Conservation (phyloP, 768 basidiomycete species). For the Trametes cingulata region DNA sequence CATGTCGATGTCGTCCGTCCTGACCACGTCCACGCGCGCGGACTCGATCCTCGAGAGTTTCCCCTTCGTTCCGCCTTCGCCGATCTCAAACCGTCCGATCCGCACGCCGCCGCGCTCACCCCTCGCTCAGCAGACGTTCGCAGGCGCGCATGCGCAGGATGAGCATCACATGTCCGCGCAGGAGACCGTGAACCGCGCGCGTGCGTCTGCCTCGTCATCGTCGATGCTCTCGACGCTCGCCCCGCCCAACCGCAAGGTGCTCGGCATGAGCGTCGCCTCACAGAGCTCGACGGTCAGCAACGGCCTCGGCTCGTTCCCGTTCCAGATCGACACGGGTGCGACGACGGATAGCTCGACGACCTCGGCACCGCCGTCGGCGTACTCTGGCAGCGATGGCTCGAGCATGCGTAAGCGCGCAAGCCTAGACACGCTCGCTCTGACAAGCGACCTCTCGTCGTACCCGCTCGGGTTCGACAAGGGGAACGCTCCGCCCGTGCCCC, state of each 20-base stretch:
- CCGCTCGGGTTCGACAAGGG: constrained; percentile 68
- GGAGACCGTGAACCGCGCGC: constrained; percentile 16
- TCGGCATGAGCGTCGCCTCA: constrained; percentile 78
- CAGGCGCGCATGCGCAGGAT: constrained; percentile 22
- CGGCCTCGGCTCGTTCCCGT: constrained; percentile 83
- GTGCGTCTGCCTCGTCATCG: constrained; percentile 16
- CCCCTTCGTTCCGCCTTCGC: constrained; percentile 88
- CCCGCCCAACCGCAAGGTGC: constrained; percentile 59
- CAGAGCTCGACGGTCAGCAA: constrained; percentile 76
- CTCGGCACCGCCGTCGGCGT: constrained; percentile 34
- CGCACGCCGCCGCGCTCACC: constrained; percentile 78
- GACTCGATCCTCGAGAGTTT: constrained; percentile 87
- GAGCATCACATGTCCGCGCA: constrained; percentile 7
- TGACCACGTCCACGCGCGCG: constrained; percentile 68
- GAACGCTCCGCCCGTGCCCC: constrained; percentile 20
- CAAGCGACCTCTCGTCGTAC: constrained; percentile 81
- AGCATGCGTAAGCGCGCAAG: constrained; percentile 70
- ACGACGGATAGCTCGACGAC: constrained; percentile 36
- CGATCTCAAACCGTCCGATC: constrained; percentile 79
- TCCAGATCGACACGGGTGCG: constrained; percentile 74
- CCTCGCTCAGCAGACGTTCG: constrained; percentile 56
- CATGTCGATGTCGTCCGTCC: constrained; percentile 64
- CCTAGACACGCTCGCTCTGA: constrained; percentile 81
- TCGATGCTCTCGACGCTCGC: constrained; percentile 12
- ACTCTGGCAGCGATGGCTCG: constrained; percentile 30